Evolutionary conservation across 1,284 basidiomycete genomes (phyloP).

Genomic region (Leccinum fuscescens): DNA sequence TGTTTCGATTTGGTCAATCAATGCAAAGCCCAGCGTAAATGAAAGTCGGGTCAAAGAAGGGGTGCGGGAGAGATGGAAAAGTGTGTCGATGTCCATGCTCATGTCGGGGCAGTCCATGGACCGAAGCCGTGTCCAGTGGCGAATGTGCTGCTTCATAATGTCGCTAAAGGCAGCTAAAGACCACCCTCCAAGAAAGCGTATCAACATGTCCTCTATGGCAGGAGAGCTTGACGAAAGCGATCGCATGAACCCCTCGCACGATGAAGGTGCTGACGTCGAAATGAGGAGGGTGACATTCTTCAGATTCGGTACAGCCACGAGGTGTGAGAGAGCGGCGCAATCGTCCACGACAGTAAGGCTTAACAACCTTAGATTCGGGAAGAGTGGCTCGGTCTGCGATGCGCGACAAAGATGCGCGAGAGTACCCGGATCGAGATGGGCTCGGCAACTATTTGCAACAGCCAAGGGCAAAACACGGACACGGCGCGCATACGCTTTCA

Average conservation of each 20-base stretch:
- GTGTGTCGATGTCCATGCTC: background rate
- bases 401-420: background rate
- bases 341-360: background rate
- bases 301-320: background rate
- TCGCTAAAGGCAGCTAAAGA: background rate
- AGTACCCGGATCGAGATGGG: background rate
- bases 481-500: background rate
- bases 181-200: background rate
- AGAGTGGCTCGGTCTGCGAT: background rate
- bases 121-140: background rate
- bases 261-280: background rate
- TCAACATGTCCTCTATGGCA: background rate
- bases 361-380: background rate
- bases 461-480: background rate
- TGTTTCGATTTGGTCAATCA: background rate
- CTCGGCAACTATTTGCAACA: too few species aligned
- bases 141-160: background rate
- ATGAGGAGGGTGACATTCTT: background rate
- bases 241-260: background rate
- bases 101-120: background rate
- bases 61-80: background rate
- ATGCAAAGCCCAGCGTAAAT: background rate
- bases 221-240: background rate
- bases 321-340: background rate
- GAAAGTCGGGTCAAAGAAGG: background rate